These are phyloP conservation scores for Suhomyces anneliseae DNA, from an alignment of 1,139 yeast genomes.

Conservation along the genomic window DNA sequence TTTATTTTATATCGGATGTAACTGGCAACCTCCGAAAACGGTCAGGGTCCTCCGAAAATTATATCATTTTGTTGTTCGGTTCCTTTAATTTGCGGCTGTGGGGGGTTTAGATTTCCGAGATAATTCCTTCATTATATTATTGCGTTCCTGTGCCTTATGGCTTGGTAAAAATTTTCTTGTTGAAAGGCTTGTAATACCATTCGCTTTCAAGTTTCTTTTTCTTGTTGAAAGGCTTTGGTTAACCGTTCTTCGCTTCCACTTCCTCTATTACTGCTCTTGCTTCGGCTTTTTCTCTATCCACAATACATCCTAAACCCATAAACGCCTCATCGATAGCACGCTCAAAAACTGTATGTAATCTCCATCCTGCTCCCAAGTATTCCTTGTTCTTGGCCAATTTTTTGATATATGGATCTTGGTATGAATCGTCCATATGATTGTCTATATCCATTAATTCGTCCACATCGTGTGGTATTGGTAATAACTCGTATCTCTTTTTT, in stretches of 20 bases:
- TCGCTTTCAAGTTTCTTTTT: too few species aligned
- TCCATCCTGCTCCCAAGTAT: conserved; percentile 85
- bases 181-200: too few species aligned
- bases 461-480: conserved; percentile 25
- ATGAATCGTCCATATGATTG: conserved; percentile 54
- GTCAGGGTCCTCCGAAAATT: too few species aligned
- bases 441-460: conserved; percentile 45
- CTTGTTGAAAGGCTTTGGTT: not conserved
- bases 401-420: conserved; percentile 48
- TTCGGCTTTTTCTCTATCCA: conserved; percentile 61
- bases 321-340: conserved; percentile 87
- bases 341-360: conserved; percentile 64
- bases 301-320: conserved; percentile 80
- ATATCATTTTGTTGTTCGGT: too few species aligned
- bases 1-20: too few species aligned
- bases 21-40: too few species aligned
- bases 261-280: conserved; percentile 18
- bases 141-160: too few species aligned
- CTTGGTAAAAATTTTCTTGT: too few species aligned
- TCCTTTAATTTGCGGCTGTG: too few species aligned
- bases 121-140: too few species aligned
- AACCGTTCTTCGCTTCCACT: not conserved
- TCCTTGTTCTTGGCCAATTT: conserved; percentile 64
- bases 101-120: too few species aligned
- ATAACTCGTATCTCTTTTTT: conserved; percentile 35